Evolutionary conservation across 2,329 filamentous ascomycete species (phyloP).

Genomic region (Metarhizium humberi): DNA sequence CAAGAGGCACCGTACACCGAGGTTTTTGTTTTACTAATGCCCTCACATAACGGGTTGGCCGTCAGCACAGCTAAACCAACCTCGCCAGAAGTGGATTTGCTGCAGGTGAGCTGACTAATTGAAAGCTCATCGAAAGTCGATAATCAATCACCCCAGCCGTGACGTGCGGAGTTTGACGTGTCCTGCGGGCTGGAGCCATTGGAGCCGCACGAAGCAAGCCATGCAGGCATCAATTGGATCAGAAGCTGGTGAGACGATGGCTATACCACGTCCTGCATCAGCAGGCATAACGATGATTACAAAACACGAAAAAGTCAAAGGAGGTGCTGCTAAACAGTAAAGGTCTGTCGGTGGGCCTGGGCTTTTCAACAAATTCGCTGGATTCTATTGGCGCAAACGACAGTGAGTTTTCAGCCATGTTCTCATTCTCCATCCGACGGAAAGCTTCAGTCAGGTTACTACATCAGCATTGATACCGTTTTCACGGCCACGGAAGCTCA

Average conservation of each 20-base stretch:
- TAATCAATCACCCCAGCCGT: neutral
- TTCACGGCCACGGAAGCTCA: too few species aligned
- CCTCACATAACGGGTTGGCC: neutral
- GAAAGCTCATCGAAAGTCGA: conserved; percentile 2
- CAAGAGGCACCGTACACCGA: too few species aligned
- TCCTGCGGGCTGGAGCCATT: neutral
- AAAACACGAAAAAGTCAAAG: neutral
- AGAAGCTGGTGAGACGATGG: conserved; percentile 6
- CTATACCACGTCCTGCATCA: conserved; percentile 9
- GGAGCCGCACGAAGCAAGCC: neutral
- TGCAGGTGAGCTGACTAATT: conserved; percentile 2
- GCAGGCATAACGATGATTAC: conserved; percentile 1
- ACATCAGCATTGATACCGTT: too few species aligned
- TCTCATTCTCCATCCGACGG: too few species aligned
- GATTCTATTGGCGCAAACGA: neutral
- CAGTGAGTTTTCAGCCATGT: too few species aligned
- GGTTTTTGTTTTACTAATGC: too few species aligned
- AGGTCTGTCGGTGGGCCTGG: neutral
- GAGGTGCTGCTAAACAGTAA: neutral
- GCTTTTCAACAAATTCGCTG: neutral
- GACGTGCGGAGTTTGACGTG: neutral
- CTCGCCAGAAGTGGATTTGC: neutral
- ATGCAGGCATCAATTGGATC: neutral
- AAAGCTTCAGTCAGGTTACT: too few species aligned
- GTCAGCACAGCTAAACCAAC: too few species aligned